These are phyloP conservation scores for Penicillium ochrochloron DNA, from an alignment of 495 filamentous ascomycete genomes.

Conservation along the genomic window DNA sequence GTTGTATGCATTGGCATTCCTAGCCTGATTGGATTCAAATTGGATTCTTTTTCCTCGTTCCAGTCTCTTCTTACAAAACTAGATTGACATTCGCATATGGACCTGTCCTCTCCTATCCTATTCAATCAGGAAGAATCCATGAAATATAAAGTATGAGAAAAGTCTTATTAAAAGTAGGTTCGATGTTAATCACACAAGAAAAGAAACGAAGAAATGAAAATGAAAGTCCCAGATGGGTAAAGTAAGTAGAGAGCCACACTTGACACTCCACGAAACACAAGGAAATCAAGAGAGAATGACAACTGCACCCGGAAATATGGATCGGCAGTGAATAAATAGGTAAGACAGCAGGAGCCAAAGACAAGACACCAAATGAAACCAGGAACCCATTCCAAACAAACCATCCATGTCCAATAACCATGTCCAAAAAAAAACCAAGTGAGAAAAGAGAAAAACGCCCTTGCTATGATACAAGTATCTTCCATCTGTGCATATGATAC, in stretches of 20 bases:
- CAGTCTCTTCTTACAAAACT: too few relatives aligned
- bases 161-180: constrained; percentile 1
- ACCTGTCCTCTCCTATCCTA: too few relatives aligned
- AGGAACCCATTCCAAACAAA: background rate
- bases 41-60: too few relatives aligned
- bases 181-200: background rate
- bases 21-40: too few relatives aligned
- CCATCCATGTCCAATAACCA: background rate
- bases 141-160: background rate
- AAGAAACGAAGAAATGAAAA: background rate
- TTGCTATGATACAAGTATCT: constrained; percentile 26
- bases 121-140: too few relatives aligned
- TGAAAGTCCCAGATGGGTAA: background rate
- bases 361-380: background rate
- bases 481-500: constrained; percentile 21
- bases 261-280: background rate
- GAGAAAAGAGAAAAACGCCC: constrained; percentile 12
- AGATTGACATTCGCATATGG: too few relatives aligned
- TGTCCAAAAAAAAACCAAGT: background rate
- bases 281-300: constrained; percentile 4
- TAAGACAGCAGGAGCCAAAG: background rate
- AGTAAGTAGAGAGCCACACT: background rate
- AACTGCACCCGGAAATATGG: background rate
- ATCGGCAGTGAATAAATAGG: background rate
- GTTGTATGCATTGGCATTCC: too few relatives aligned